Percentiles rank a stretch among this genome's conserved stretches.
These are phyloP conservation scores for Rhizopus stolonifer DNA, from an alignment of 371 early-diverging fungal genomes.

Conservation along the genomic window DNA sequence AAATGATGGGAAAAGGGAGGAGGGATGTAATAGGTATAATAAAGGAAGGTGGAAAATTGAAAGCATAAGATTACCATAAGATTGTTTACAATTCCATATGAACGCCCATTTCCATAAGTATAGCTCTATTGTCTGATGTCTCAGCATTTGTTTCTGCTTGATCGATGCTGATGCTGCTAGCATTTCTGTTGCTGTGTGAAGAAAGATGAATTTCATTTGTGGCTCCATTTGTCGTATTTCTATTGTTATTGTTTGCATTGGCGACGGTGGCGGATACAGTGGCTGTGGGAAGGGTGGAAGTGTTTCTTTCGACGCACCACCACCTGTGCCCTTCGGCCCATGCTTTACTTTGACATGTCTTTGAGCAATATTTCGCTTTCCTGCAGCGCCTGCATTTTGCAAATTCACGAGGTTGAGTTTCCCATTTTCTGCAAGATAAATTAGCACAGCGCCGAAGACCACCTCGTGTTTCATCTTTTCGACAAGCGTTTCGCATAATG, in stretches of 20 bases:
- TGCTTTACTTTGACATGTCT: conserved; percentile 70
- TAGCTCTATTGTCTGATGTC: conserved; percentile 9
- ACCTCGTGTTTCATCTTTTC: conserved; percentile 70
- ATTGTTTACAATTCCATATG: conserved; percentile 20
- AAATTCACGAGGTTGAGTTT: conserved; percentile 69
- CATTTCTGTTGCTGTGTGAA: conserved; percentile 1
- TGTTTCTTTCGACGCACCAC: conserved; percentile 73
- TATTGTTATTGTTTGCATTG: background rate
- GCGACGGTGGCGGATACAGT: background rate
- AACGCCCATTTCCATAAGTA: conserved; percentile 26
- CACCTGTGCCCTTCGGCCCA: conserved; percentile 79
- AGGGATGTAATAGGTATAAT: background rate
- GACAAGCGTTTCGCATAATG: conserved; percentile 79
- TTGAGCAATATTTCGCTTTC: conserved; percentile 80
- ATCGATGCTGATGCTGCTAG: background rate
- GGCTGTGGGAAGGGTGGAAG: conserved; percentile 8
- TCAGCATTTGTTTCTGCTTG: conserved; percentile 13
- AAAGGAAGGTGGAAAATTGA: background rate
- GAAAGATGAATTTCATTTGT: background rate
- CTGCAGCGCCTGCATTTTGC: conserved; percentile 79
- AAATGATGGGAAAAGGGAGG: background rate
- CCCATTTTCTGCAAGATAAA: conserved; percentile 75
- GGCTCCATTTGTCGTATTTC: too few relatives aligned
- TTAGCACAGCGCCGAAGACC: conserved; percentile 75
- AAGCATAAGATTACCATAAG: too few relatives aligned